Evolutionary conservation across 2,329 filamentous ascomycete species (phyloP).

Genomic region (Emmonsiellopsis sp.): DNA sequence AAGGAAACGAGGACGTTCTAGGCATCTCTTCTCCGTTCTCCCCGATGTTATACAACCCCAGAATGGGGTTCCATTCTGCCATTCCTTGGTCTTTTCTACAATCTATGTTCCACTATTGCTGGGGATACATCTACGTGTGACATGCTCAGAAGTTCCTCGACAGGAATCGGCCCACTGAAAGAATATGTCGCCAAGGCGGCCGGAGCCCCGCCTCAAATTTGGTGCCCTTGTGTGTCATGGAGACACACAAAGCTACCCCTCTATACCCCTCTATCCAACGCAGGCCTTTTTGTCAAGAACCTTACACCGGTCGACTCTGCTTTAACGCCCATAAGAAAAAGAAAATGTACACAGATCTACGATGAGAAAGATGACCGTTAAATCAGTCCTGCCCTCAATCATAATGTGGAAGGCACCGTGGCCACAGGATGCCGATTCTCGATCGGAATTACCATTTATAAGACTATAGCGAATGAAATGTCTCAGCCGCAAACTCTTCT

Average conservation of each 20-base stretch:
- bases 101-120: not conserved
- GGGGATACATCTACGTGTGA: not conserved
- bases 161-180: not conserved
- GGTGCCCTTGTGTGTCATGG: not conserved
- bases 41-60: not conserved
- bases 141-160: not conserved
- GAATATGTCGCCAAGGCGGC: not conserved
- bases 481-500: not conserved
- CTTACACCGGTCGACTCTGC: too few species aligned
- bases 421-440: not conserved
- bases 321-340: too few species aligned
- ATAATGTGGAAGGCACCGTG: too few species aligned
- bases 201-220: not conserved
- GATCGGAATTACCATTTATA: not conserved
- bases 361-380: too few species aligned
- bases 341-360: too few species aligned
- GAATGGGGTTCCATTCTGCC: not conserved
- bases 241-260: not conserved
- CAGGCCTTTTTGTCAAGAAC: too few species aligned
- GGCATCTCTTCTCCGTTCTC: not conserved
- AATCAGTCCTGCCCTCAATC: too few species aligned
- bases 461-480: not conserved
- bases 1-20: not conserved
- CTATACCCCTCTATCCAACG: too few species aligned
- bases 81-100: not conserved